A percentile compares a stretch with the other conserved stretches of the same genome.
Conservation (phyloP, 169 alveolate species). For the Nephromyces sp. region DNA sequence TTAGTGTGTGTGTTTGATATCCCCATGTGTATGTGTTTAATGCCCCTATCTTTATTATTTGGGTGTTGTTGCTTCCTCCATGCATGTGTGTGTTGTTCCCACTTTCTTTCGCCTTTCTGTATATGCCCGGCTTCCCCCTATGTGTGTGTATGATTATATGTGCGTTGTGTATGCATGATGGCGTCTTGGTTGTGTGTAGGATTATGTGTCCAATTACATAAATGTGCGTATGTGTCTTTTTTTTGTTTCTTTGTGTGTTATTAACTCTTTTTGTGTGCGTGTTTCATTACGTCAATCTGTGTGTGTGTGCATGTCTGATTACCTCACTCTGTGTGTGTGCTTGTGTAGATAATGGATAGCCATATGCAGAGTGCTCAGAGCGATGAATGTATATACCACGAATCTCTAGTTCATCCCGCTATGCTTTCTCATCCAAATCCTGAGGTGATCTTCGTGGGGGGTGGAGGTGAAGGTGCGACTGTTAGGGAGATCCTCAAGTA, state of each 20-base stretch:
- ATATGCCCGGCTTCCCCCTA: too few species aligned
- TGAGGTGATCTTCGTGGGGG: conserved; percentile 11
- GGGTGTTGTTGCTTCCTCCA: too few species aligned
- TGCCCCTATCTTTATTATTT: too few species aligned
- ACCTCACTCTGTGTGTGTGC: background rate
- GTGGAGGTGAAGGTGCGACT: conserved; percentile 31
- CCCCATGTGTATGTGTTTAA: too few species aligned
- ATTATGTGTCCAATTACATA: too few species aligned
- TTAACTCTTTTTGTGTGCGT: background rate
- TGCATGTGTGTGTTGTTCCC: too few species aligned
- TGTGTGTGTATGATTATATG: too few species aligned
- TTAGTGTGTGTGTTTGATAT: too few species aligned
- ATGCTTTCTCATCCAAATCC: conserved; percentile 21
- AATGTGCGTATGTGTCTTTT: background rate
- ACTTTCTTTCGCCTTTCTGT: too few species aligned
- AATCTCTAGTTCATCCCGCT: conserved; percentile 20
- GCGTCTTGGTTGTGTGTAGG: too few species aligned
- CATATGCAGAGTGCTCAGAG: conserved; percentile 12
- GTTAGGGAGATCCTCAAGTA: conserved; percentile 10
- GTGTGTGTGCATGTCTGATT: too few species aligned
- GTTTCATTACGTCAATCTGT: background rate
- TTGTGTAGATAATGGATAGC: background rate
- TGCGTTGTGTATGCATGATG: too few species aligned
- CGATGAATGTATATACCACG: conserved; percentile 14
- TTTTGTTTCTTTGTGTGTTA: background rate